phyloP scores from a whole-genome alignment of 768 basidiomycete species.

The Rossbeevera mucosa region DNA sequence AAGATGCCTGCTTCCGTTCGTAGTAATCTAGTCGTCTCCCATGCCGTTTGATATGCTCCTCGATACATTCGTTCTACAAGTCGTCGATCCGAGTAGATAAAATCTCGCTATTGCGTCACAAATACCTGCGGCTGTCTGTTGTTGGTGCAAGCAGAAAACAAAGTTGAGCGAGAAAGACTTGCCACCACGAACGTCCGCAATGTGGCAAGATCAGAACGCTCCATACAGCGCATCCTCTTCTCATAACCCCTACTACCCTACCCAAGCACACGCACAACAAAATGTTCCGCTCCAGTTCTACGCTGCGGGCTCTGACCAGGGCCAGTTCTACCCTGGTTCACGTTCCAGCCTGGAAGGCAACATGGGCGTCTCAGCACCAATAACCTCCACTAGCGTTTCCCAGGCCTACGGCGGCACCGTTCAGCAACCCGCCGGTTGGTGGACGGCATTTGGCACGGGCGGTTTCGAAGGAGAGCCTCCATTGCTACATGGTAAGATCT shows the following conservation, averaged over 20 bases:
- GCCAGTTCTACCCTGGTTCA: conserved; percentile 62
- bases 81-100: conserved; percentile 6
- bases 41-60: conserved; percentile 96
- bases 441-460: conserved; percentile 94
- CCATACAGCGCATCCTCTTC: conserved; percentile 57
- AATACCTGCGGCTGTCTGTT: conserved; percentile 60
- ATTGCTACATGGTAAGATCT: conserved; percentile 75
- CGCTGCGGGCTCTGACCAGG: conserved; percentile 54
- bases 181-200: conserved; percentile 32
- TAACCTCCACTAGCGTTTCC: conserved; percentile 41
- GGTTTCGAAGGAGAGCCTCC: conserved; percentile 96
- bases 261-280: conserved; percentile 40
- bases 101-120: not conserved
- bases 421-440: conserved; percentile 75
- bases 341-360: conserved; percentile 77
- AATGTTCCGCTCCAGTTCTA: conserved; percentile 75
- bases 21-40: conserved; percentile 94
- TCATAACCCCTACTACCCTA: conserved; percentile 54
- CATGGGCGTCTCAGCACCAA: conserved; percentile 50
- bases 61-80: conserved; percentile 94
- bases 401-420: conserved; percentile 68
- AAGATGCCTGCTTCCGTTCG: conserved; percentile 76
- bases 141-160: conserved; percentile 10
- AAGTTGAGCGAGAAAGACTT: conserved; percentile 7
- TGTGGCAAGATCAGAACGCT: conserved; percentile 73